Evolutionary conservation across 2,329 filamentous ascomycete genomes (phyloP), one percentile per base, ranked within the genome.

Genomic region (Phialemoniopsis sp.): DNA sequence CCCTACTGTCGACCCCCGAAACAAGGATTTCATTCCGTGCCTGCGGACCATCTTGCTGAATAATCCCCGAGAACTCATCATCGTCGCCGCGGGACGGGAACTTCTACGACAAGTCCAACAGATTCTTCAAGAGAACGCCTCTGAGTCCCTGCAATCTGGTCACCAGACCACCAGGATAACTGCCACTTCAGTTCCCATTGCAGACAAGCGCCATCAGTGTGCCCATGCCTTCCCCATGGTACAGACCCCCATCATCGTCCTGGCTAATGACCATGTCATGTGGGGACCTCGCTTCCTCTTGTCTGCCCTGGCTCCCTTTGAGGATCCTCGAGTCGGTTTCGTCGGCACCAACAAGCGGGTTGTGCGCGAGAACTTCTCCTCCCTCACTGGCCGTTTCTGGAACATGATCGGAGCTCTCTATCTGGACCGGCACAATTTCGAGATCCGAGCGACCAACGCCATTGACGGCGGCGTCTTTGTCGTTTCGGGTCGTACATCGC

Each of bases 361-460:
- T 7, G 57, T 60, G 6, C 67, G 73, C 3, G 59, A 60, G 5
- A 14, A 15, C 21, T n/a, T n/a, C n/a, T n/a, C n/a, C n/a, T n/a
- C 14, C 9, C 6, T 9, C 5, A 13, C 16, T 19, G 21, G n/a
- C 34, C 57, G 56, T 0, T 56, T 72, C 38, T 67, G 66, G 54
- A 80, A 82, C 55, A 69, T 79, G 51, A 60, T 82, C 14, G 78
- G 73, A 0, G 71, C 70, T 21, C 54, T 69, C n/a, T 82, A 82
- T 51, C 67, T 84, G 1, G 68, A 76, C 47, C 72, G 78, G 0
- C 76, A 81, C 54, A 82, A 81, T 51, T 83, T 74, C 53, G 79
- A 83, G 50, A 73, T 77, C 38, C 66, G 71, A 1, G 63, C 74
- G 0, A 73, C 72, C 7, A 76, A 74, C 44, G 61, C 69, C 7